Conservation (phyloP, 2,329 filamentous ascomycete genomes). For the Pochonia chlamydosporia region DNA sequence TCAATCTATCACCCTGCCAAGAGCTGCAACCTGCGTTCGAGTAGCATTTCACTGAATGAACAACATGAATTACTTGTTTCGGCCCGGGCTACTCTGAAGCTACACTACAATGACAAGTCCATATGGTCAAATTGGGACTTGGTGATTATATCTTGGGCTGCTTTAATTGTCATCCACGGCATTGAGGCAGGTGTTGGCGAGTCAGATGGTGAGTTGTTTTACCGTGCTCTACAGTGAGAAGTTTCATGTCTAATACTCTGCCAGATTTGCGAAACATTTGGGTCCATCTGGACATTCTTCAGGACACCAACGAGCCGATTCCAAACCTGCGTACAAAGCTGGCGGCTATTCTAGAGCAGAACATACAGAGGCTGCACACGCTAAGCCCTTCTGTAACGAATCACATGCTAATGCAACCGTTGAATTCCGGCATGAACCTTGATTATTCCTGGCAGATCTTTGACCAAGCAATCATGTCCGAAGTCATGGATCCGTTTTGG, state of each 20-base stretch:
- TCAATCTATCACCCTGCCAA: constrained; percentile 37
- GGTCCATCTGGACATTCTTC: constrained; percentile 22
- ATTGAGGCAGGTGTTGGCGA: constrained; percentile 33
- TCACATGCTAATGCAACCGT: constrained; percentile 8
- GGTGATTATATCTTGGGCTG: constrained; percentile 38
- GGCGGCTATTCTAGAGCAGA: constrained; percentile 16
- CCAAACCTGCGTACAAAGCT: constrained; percentile 15
- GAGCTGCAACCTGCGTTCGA: constrained; percentile 29
- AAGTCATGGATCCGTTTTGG: constrained; percentile 5
- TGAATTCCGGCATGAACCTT: constrained; percentile 6
- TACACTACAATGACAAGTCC: constrained; percentile 32
- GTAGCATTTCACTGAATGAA: constrained; percentile 30
- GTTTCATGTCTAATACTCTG: not conserved
- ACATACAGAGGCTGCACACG: constrained; percentile 18
- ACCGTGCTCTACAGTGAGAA: not conserved
- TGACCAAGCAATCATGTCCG: constrained; percentile 10
- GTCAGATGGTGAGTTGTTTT: constrained; percentile 22
- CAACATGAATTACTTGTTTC: constrained; percentile 35
- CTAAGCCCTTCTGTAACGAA: constrained; percentile 9
- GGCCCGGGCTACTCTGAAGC: constrained; percentile 31
- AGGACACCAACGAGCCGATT: constrained; percentile 21
- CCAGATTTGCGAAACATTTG: constrained; percentile 22
- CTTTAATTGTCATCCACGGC: constrained; percentile 35
- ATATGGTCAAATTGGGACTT: constrained; percentile 40
- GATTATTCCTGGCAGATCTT: constrained; percentile 16